A percentile compares a stretch with the other conserved stretches of the same genome.
Evolutionary conservation across 306 rosid species (phyloP).

Genomic region (Fagus sylvatica): DNA sequence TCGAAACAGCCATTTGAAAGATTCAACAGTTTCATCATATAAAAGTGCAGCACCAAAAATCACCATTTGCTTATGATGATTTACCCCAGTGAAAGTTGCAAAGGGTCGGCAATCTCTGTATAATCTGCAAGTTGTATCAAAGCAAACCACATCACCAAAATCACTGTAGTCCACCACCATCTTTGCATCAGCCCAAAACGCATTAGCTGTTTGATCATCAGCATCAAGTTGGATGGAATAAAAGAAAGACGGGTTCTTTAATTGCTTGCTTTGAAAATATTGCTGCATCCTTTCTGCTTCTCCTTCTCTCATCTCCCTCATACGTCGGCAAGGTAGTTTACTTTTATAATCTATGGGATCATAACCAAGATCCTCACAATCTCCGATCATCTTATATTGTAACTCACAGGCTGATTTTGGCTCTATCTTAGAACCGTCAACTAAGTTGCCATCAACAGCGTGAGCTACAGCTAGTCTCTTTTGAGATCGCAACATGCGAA

Average conservation of each 20-base stretch:
- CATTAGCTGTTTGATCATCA: conserved; percentile 49
- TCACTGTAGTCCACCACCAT: conserved; percentile 50
- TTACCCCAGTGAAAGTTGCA: conserved; percentile 47
- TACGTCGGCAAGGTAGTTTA: conserved; percentile 43
- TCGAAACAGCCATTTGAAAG: conserved; percentile 53
- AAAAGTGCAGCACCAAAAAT: conserved; percentile 58
- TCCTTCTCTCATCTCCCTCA: conserved; percentile 41
- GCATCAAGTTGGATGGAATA: conserved; percentile 59
- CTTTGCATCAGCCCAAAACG: conserved; percentile 62
- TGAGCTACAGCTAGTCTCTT: conserved; percentile 47
- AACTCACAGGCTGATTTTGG: conserved; percentile 28
- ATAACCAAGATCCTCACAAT: conserved; percentile 24
- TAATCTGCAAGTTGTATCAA: conserved; percentile 53
- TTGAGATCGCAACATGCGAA: conserved; percentile 58
- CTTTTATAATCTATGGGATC: conserved; percentile 33
- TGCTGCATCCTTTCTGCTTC: conserved; percentile 47
- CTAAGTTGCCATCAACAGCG: conserved; percentile 30
- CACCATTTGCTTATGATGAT: conserved; percentile 55
- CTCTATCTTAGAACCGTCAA: conserved; percentile 29
- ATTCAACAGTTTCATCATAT: conserved; percentile 49
- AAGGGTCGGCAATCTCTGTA: conserved; percentile 41
- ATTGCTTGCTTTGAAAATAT: conserved; percentile 45
- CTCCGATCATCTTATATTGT: conserved; percentile 22
- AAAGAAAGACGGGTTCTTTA: conserved; percentile 51
- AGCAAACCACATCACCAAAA: conserved; percentile 67